These are phyloP conservation scores for Hemileccinum impolitum DNA, from an alignment of 768 basidiomycete species.

Conservation along the genomic window DNA sequence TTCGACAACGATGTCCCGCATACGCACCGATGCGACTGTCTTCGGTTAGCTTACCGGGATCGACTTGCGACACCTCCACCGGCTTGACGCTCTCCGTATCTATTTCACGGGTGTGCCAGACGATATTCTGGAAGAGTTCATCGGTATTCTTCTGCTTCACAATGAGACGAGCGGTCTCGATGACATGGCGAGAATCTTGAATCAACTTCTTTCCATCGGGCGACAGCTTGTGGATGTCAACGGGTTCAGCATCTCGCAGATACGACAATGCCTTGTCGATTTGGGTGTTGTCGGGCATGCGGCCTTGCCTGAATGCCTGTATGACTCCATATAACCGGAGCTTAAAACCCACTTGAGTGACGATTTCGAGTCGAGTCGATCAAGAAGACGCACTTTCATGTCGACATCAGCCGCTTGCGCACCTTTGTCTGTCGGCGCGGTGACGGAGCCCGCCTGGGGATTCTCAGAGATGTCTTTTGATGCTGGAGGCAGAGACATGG, in stretches of 20 bases:
- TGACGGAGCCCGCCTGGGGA: constrained; percentile 58
- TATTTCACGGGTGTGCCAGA: constrained; percentile 72
- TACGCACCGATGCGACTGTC: constrained; percentile 61
- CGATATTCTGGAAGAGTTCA: constrained; percentile 88
- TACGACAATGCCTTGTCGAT: constrained; percentile 72
- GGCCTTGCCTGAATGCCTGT: constrained; percentile 75
- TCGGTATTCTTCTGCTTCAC: constrained; percentile 85
- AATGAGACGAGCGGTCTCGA: constrained; percentile 68
- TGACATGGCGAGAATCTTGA: constrained; percentile 73
- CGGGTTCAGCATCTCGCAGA: constrained; percentile 55
- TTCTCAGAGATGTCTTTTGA: constrained; percentile 57
- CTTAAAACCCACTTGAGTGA: constrained; percentile 15
- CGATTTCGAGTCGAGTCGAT: not conserved
- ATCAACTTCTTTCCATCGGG: constrained; percentile 74
- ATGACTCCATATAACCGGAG: constrained; percentile 79
- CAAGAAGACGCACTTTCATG: constrained; percentile 50
- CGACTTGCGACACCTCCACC: constrained; percentile 44
- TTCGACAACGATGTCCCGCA: not conserved
- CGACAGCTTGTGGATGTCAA: constrained; percentile 65
- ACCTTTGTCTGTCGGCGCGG: constrained; percentile 58
- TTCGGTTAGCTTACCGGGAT: constrained; percentile 48
- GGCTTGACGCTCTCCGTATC: constrained; percentile 36
- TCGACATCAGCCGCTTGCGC: constrained; percentile 72
- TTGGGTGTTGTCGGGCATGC: constrained; percentile 77
- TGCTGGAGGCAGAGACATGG: constrained; percentile 67